Percentiles rank a stretch among this genome's conserved stretches.
Conservation (phyloP, 1,139 yeast genomes). For the Magnusiomyces magnusii region DNA sequence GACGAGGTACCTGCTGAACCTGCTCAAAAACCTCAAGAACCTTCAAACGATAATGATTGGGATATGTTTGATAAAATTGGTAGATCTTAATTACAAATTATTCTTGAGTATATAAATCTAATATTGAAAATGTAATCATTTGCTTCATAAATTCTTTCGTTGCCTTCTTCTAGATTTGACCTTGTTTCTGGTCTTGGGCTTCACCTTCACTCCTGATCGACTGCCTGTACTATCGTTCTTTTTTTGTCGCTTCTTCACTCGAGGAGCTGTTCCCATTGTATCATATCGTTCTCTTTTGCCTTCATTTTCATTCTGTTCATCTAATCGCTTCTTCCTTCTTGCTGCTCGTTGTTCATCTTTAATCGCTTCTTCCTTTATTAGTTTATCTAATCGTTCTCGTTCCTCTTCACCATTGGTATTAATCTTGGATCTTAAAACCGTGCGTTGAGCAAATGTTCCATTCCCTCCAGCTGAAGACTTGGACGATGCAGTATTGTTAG, state of each 20-base stretch:
- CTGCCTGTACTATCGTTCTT: background rate
- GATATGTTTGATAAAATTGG: constrained; percentile 40
- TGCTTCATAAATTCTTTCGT: background rate
- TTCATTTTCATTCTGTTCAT: background rate
- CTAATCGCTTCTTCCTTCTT: background rate
- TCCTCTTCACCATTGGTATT: background rate
- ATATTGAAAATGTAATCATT: background rate
- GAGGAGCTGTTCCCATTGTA: background rate
- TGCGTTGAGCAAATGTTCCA: constrained; percentile 1
- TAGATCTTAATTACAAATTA: constrained; percentile 4
- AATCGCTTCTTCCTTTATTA: background rate
- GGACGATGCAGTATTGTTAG: background rate
- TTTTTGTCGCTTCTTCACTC: background rate
- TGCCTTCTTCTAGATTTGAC: background rate
- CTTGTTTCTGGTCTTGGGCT: background rate
- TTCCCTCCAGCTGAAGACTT: constrained; percentile 2
- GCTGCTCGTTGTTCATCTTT: background rate
- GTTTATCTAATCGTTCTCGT: background rate
- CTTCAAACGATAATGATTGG: constrained; percentile 30
- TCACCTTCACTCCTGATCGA: background rate
- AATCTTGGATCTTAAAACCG: background rate
- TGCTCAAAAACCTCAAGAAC: background rate
- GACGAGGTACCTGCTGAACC: background rate
- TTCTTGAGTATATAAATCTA: background rate
- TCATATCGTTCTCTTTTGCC: background rate